phyloP scores from a whole-genome alignment of 768 basidiomycete species.

The Rhodotorula toruloides region DNA sequence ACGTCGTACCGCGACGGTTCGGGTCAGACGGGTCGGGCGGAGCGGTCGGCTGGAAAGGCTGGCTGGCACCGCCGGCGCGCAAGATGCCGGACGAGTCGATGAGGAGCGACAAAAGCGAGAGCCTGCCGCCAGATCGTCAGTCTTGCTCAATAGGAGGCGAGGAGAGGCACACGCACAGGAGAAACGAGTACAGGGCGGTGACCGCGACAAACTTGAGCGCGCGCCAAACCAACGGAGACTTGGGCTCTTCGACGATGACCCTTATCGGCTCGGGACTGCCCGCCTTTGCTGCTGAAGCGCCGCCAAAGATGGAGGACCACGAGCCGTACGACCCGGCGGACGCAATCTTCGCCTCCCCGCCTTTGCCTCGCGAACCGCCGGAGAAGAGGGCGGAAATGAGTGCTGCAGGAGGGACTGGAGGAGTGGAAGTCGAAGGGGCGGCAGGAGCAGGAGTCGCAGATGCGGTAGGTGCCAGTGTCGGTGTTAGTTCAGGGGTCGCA shows the following conservation, averaged over 20 bases:
- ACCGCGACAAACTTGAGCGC: conserved; percentile 26
- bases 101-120: conserved; percentile 79
- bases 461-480: not conserved
- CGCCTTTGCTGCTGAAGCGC: conserved; percentile 50
- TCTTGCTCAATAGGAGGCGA: conserved; percentile 55
- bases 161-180: conserved; percentile 50
- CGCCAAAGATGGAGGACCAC: conserved; percentile 37
- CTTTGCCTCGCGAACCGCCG: conserved; percentile 11
- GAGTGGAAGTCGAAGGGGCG: not conserved
- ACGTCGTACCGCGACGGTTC: conserved; percentile 66
- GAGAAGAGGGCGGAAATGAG: conserved; percentile 39
- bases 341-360: conserved; percentile 29
- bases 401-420: conserved; percentile 45
- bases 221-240: conserved; percentile 46
- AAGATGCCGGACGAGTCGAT: conserved; percentile 90
- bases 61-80: conserved; percentile 68
- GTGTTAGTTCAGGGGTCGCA: not conserved
- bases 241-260: conserved; percentile 76
- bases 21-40: conserved; percentile 32
- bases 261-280: conserved; percentile 63
- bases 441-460: too few relatives aligned
- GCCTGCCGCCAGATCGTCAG: conserved; percentile 50
- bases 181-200: conserved; percentile 32
- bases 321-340: conserved; percentile 18
- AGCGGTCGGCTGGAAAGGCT: conserved; percentile 71